A percentile compares a stretch with the other conserved stretches of the same genome.
phyloP scores from a whole-genome alignment of 306 rosid species.

The Rosa persica region DNA sequence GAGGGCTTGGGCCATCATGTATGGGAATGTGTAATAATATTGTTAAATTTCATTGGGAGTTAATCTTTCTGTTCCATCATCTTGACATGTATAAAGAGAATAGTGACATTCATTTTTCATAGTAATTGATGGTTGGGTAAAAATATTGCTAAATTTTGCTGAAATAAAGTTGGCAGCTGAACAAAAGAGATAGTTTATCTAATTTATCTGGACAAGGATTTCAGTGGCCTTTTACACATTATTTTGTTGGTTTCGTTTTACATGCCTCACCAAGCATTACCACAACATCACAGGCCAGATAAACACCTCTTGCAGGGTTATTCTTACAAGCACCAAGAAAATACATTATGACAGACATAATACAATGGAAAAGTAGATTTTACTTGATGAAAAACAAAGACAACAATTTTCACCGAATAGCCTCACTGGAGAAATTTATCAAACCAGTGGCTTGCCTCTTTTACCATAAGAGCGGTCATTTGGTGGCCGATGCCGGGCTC shows the following conservation, averaged over 20 bases:
- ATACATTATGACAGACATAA: background rate
- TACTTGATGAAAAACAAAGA: background rate
- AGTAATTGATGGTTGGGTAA: background rate
- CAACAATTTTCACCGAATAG: background rate
- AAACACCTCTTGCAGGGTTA: background rate
- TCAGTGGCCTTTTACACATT: too few species aligned
- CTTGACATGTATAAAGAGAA: background rate
- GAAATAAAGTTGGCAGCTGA: background rate
- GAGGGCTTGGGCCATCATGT: background rate
- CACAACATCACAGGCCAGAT: background rate
- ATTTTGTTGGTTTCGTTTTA: background rate
- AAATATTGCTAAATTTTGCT: background rate
- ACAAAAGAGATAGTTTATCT: background rate
- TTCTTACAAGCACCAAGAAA: background rate
- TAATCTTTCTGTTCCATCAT: background rate
- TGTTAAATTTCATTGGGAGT: background rate
- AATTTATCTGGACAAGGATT: too few species aligned
- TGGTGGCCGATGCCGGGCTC: slow-evolving; percentile 60
- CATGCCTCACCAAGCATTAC: background rate
- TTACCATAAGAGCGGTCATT: slow-evolving; percentile 57
- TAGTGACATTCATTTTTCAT: background rate
- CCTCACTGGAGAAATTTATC: slow-evolving; percentile 48
- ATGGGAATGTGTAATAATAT: background rate
- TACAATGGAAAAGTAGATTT: background rate
- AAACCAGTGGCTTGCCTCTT: slow-evolving; percentile 79